Conservation (phyloP, 2,329 filamentous ascomycete species). For the Hypoxylon sp. region DNA sequence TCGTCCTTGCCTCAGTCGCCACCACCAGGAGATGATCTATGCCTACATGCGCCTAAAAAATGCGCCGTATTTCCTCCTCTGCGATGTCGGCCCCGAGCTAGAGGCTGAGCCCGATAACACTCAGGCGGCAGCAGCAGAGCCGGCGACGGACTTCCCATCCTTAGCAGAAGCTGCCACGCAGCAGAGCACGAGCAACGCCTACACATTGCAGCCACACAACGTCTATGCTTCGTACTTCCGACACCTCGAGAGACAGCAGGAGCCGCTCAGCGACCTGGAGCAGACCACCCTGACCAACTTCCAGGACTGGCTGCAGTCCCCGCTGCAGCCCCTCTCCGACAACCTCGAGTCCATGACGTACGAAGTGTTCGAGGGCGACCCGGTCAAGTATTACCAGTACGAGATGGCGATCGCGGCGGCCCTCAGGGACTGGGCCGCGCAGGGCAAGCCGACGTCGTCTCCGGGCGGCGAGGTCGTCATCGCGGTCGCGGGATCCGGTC, state of each 20-base stretch:
- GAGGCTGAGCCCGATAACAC: slow-evolving; percentile 50
- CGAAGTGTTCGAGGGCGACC: slow-evolving; percentile 98
- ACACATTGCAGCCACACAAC: slow-evolving; percentile 53
- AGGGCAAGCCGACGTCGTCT: slow-evolving; percentile 80
- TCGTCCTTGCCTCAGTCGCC: slow-evolving; percentile 69
- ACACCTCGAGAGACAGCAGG: slow-evolving; percentile 85
- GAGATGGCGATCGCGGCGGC: slow-evolving; percentile 86
- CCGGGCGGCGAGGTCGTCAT: slow-evolving; percentile 80
- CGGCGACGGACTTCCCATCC: slow-evolving; percentile 73
- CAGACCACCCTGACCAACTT: slow-evolving; percentile 65
- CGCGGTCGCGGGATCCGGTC: slow-evolving; percentile 91
- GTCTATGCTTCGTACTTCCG: slow-evolving; percentile 81
- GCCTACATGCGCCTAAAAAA: slow-evolving; percentile 74
- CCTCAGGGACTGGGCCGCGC: slow-evolving; percentile 79
- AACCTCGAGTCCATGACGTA: slow-evolving; percentile 98
- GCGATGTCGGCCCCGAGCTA: slow-evolving; percentile 67
- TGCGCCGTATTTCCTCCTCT: slow-evolving; percentile 72
- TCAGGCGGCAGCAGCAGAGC: slow-evolving; percentile 49
- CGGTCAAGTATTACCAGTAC: slow-evolving; percentile 97
- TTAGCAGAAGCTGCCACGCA: slow-evolving; percentile 72
- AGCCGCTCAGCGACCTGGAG: slow-evolving; percentile 66
- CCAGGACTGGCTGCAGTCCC: slow-evolving; percentile 97
- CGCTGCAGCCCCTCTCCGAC: slow-evolving; percentile 92
- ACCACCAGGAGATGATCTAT: slow-evolving; percentile 71
- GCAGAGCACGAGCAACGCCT: slow-evolving; percentile 54